Evolutionary conservation across 2,329 filamentous ascomycete species (phyloP).

Genomic region (Bipolaris sorokiniana): DNA sequence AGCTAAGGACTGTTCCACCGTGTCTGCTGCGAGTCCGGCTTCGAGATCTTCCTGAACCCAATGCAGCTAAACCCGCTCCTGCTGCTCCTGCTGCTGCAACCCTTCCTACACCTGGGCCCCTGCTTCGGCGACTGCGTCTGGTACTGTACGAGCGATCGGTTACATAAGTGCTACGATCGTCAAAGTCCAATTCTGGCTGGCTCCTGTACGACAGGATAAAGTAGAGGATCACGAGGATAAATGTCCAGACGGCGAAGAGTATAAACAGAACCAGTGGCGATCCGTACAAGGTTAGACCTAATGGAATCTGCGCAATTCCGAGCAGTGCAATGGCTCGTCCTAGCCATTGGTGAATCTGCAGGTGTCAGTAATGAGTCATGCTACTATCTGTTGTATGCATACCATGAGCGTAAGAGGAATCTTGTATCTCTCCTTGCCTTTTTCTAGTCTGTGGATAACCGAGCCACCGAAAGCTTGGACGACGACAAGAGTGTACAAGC

Average conservation of each 20-base stretch:
- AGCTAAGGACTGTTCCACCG: constrained; percentile 42
- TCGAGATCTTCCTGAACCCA: constrained; percentile 51
- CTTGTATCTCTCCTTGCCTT: constrained; percentile 59
- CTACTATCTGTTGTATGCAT: constrained; percentile 25
- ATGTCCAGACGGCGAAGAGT: constrained; percentile 80
- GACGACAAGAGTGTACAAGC: constrained; percentile 75
- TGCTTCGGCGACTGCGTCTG: constrained; percentile 42
- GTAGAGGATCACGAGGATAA: constrained; percentile 73
- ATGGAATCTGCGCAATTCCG: constrained; percentile 83
- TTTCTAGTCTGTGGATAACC: constrained; percentile 63
- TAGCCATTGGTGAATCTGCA: constrained; percentile 84
- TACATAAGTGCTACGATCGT: constrained; percentile 65
- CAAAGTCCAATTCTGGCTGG: constrained; percentile 60
- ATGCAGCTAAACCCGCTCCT: constrained; percentile 63
- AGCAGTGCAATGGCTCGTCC: constrained; percentile 79
- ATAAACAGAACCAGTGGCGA: constrained; percentile 86
- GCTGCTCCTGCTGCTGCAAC: constrained; percentile 62
- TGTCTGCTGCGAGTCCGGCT: constrained; percentile 46
- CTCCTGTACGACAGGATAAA: constrained; percentile 79
- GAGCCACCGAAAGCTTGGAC: constrained; percentile 74
- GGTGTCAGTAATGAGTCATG: constrained; percentile 22
- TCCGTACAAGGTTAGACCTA: constrained; percentile 90
- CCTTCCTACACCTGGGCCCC: constrained; percentile 51
- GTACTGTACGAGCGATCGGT: constrained; percentile 58
- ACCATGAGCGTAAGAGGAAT: constrained; percentile 66